Conservation (phyloP, 2,329 filamentous ascomycete genomes). For the Myriosclerotinia scirpicola region DNA sequence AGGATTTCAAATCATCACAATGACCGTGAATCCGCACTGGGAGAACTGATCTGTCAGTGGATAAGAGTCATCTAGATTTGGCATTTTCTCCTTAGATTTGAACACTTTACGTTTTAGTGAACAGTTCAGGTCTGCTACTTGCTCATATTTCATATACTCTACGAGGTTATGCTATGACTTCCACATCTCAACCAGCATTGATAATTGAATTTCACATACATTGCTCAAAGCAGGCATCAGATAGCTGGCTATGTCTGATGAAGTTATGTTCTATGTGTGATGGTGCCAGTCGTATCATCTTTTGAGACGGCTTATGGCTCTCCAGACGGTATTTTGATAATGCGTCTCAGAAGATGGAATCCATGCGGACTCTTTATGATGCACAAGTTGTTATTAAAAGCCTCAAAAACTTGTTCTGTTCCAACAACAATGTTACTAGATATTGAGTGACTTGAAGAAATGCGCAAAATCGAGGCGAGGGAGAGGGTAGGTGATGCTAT, state of each 20-base stretch:
- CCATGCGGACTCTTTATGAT: too few relatives aligned
- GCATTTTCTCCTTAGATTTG: too few relatives aligned
- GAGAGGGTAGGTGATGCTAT: too few relatives aligned
- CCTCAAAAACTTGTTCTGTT: too few relatives aligned
- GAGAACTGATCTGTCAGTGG: background rate
- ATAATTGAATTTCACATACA: background rate
- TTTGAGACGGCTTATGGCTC: background rate
- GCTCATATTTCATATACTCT: background rate
- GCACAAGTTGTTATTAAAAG: too few relatives aligned
- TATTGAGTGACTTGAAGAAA: too few relatives aligned
- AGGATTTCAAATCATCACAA: too few relatives aligned
- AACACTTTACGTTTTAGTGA: background rate
- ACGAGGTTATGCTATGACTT: too few relatives aligned
- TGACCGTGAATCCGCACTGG: too few relatives aligned
- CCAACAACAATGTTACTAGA: too few relatives aligned
- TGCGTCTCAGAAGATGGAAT: too few relatives aligned
- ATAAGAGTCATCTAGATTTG: background rate
- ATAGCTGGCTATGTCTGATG: background rate
- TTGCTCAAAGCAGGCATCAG: background rate
- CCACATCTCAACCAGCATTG: background rate
- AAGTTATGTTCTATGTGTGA: background rate
- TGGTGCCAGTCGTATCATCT: background rate
- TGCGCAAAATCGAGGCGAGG: too few relatives aligned
- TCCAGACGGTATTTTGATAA: background rate
- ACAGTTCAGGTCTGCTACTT: background rate